Base-by-base conservation (phyloP, 306 rosid species). In the Vigna nakashimae region DNA sequence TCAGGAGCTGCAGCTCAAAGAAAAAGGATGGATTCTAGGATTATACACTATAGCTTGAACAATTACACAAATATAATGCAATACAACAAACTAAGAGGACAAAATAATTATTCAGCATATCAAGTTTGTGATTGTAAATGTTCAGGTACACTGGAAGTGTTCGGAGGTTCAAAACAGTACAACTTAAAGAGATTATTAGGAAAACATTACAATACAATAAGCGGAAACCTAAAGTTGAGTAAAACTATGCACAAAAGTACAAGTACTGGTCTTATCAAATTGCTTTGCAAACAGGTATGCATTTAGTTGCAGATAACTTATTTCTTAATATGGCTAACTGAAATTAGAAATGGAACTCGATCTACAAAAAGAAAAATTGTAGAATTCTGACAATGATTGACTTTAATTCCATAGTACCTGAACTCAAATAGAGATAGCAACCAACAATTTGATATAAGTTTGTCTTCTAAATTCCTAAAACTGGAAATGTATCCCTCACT, bases 1-100 rank as follows among this genome's bases (percentile, higher is more conserved):
- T 94, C 96, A 56, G 96, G 94, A 79, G 88, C 98, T 94, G 97
- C 89, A 86, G 72, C 84, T 76, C 83, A 85, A 84, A 79, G 84
- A 86, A 84, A 42, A 72, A 80, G 66, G 82, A 65, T 26, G 7
- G 80, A 55, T 57, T 78, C 63, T 79, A 74, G 77, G 86, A 75
- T 71, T 76, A 73, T 79, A 66, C 79, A 68, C 50, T 64, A 62
- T 12, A 17, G 36, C 51, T 52, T 53, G 64, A 80, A 82, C 43
- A 58, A 45, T 40, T 34, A 57, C 69, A 84, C 20, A 68, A 79
- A 32, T 9, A 42, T 40, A 71, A 68, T 20, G 52, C 60, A 69
- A 84, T 74, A 65, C 15, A 20, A 56, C 51, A 65, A 84, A 45
- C 78, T 16, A 17, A 65, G 45, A 36, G 28, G 43, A 45, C 60